Conservation (phyloP, 805 yeast genomes). For the Saccharomycopsis lassenensis region DNA sequence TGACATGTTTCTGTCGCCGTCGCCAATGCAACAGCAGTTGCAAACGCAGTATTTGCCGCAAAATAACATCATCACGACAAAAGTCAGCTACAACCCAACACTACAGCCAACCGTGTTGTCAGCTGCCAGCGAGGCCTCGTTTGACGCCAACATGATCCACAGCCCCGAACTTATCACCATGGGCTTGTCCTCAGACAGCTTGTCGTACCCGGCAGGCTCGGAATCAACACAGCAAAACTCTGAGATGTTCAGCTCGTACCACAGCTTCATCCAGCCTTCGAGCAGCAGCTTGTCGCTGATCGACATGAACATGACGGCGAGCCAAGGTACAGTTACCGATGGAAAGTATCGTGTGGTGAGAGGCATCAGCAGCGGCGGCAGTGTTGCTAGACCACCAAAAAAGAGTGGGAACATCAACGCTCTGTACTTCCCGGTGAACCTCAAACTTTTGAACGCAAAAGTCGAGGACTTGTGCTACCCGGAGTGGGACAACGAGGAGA, state of each 20-base stretch:
- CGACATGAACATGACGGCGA: neutral
- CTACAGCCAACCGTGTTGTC: neutral
- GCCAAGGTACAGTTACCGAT: neutral
- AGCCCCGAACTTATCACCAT: conserved; percentile 3
- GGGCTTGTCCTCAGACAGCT: conserved; percentile 4
- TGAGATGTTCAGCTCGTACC: neutral
- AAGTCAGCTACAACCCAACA: neutral
- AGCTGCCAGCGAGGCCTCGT: conserved; percentile 6
- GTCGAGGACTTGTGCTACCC: conserved; percentile 40
- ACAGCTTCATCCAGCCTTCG: neutral
- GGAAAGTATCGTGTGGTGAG: conserved; percentile 35
- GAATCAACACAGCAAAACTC: conserved; percentile 1
- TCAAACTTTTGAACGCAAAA: conserved; percentile 35
- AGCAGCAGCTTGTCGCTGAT: neutral
- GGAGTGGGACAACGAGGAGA: conserved; percentile 37
- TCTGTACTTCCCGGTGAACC: conserved; percentile 34
- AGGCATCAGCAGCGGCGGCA: conserved; percentile 50
- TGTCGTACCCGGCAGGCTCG: neutral
- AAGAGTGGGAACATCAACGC: conserved; percentile 21
- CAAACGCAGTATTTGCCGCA: neutral
- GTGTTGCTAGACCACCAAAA: conserved; percentile 45
- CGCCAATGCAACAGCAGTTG: conserved; percentile 1
- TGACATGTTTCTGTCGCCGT: neutral
- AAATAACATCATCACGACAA: neutral
- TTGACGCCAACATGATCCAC: conserved; percentile 2